phyloP scores from a whole-genome alignment of 306 rosid species.

The Castanea crenata region DNA sequence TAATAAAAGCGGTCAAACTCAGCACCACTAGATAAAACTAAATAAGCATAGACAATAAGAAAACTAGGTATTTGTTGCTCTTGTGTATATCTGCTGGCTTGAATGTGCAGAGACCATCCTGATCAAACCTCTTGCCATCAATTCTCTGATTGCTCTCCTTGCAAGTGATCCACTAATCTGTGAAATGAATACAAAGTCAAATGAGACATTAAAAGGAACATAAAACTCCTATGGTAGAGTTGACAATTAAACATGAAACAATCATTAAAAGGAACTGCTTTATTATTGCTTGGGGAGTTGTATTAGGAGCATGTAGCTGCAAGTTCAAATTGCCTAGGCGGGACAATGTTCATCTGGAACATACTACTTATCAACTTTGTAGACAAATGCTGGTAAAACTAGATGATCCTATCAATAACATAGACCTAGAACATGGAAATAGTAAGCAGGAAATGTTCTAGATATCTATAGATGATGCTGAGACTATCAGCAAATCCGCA shows the following conservation, averaged over 20 bases:
- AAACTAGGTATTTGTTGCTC: slow-evolving; percentile 67
- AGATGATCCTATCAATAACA: background rate
- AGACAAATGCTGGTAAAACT: background rate
- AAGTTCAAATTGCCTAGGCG: background rate
- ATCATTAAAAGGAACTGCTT: no score
- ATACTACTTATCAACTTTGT: background rate
- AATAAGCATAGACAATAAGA: background rate
- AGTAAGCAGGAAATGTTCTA: background rate
- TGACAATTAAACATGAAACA: background rate
- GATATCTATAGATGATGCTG: background rate
- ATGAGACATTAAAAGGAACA: background rate
- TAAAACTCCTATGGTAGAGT: background rate
- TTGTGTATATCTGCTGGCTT: slow-evolving; percentile 70
- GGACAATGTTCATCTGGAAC: background rate
- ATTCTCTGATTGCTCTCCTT: slow-evolving; percentile 57
- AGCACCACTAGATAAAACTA: slow-evolving; percentile 6
- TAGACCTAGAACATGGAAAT: background rate
- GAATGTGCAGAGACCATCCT: slow-evolving; percentile 59
- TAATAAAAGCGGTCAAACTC: slow-evolving; percentile 26
- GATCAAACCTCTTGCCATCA: slow-evolving; percentile 66
- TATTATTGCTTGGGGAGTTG: background rate
- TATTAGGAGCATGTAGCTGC: background rate
- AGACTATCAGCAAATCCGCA: background rate
- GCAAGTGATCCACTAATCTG: slow-evolving; percentile 70
- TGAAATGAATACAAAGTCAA: background rate